Conservation (phyloP, 73 alveolate genomes). For the Tetrahymena malaccensis region DNA sequence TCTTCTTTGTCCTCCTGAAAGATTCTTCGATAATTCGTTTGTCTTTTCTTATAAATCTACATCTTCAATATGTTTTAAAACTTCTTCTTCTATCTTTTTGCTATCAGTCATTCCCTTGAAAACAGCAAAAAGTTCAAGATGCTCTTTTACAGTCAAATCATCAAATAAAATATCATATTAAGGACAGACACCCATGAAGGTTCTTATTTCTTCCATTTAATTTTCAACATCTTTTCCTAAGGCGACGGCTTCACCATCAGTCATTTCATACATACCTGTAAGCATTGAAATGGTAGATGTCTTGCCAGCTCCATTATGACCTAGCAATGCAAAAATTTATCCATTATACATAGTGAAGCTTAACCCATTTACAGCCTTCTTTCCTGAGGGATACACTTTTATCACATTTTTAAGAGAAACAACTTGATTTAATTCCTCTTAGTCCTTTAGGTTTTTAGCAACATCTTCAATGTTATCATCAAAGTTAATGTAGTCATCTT, state of each 20-base stretch:
- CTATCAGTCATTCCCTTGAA: slow-evolving; percentile 74
- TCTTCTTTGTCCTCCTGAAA: slow-evolving; percentile 92
- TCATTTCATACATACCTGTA: slow-evolving; percentile 62
- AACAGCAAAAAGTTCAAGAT: slow-evolving; percentile 62
- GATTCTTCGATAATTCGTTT: slow-evolving; percentile 61
- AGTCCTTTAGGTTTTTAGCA: slow-evolving; percentile 35
- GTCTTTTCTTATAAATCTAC: slow-evolving; percentile 62
- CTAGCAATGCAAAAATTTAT: slow-evolving; percentile 93
- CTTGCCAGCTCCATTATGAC: slow-evolving; percentile 99
- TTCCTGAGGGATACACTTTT: slow-evolving; percentile 70
- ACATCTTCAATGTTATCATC: slow-evolving; percentile 39
- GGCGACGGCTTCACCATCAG: slow-evolving; percentile 56
- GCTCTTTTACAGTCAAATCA: slow-evolving; percentile 71
- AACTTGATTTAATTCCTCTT: slow-evolving; percentile 56
- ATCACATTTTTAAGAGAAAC: slow-evolving; percentile 46
- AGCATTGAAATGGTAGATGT: slow-evolving; percentile 92
- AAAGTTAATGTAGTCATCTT: not conserved
- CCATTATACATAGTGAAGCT: slow-evolving; percentile 84
- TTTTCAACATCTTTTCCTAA: slow-evolving; percentile 56
- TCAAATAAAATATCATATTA: slow-evolving; percentile 94
- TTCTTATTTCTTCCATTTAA: slow-evolving; percentile 64
- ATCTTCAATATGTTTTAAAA: slow-evolving; percentile 68
- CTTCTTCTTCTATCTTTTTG: slow-evolving; percentile 52
- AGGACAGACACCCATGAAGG: slow-evolving; percentile 96
- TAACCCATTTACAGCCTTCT: slow-evolving; percentile 81